Base-by-base conservation (phyloP, 83 land plant species). In the Isoetes engelmannii region DNA sequence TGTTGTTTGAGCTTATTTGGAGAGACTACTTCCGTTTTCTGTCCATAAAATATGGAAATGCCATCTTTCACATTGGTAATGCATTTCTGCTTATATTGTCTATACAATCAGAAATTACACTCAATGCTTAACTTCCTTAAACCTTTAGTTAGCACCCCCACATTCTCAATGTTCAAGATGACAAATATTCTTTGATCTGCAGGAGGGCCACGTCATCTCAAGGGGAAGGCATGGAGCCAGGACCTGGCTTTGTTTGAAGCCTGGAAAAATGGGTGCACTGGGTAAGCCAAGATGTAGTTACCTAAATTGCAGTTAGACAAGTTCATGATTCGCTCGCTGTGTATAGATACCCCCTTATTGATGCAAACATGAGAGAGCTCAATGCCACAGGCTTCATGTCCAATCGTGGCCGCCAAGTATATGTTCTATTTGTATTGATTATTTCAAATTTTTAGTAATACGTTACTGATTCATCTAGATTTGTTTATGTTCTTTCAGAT, bases 321-420 rank as follows among this genome's bases (percentile, higher is more conserved):
- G 0, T 4, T 41, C 6, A 20, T 68, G 13, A 49, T n/a, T 70
- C 6, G 44, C 17, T 6, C 21, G 48, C 17, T 57, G 57, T 57
- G 68, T 67, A 9, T 69, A 95, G 99, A 63, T 95, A 95, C 59
- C 99, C 99, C 61, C 82, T 95, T 37, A 78, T 95, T 53, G 99
- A 95, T 78, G 97, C 99, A 21, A 91, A 88, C 61, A 95, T 95
- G 99, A 95, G 84, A 71, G 99, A 95, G 73, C 82, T 95, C 10
- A 75, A 80, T 28, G 57, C 84, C 37, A 91, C 99, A 54, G 99
- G 99, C 15, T 95, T 95, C 72, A 95, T 95, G 99, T 95, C 99
- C 51, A 95, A 95, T 70, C 77, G 99, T 57, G 99, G 99, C 19
- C 88, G 99, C 49, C 99, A 95, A 86, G 99, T 88, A 80, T 62